Evolutionary conservation across 2,329 filamentous ascomycete genomes (phyloP), one percentile per base, ranked within the genome.

Genomic region (Chaetomiaceae sp.): DNA sequence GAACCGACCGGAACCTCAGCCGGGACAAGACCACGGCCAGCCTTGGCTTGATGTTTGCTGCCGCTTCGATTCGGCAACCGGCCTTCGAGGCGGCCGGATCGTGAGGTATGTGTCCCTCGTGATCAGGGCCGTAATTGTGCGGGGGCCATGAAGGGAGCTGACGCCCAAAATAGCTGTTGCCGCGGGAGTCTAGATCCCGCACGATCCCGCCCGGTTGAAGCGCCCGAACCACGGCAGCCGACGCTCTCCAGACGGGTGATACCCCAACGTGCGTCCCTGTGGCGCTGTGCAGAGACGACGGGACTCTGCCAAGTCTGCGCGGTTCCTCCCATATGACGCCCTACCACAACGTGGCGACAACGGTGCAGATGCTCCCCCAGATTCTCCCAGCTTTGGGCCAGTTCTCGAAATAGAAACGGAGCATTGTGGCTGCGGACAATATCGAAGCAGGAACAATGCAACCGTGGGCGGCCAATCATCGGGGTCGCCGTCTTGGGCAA

Each of bases 381-480:
- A 15, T 11, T 27, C 31, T n/a, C n/a, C n/a, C n/a, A n/a, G n/a
- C n/a, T n/a, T n/a, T 4, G 23, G 17, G 23, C 9, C 23, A 14
- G 37, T 3, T 22, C 42, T 25, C n/a, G 27, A 40, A 42, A 33
- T 14, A 33, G 45, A 22, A 34, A 40, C 48, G 53, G 48, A 55
- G 38, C 17, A 9, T 20, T 33, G 37, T 23, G 34, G 34, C 36
- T 20, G 53, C 17, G 27, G 6, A 40, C 20, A 49, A 53, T 56
- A 48, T 53, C 48, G 48, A 48, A 20, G 20, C 50, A 53, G 49
- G 54, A 38, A 47, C 50, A 36, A 50, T 53, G 34, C 51, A 7
- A 54, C 48, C 11, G 3, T 39, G 14, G 14, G 1, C 20, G 20
- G 17, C 55, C 55, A 58, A 58, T 58, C 2, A 43, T 11, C 31